Conservation (phyloP, 2,329 filamentous ascomycete genomes). For the Dichotomopilus funicola region DNA sequence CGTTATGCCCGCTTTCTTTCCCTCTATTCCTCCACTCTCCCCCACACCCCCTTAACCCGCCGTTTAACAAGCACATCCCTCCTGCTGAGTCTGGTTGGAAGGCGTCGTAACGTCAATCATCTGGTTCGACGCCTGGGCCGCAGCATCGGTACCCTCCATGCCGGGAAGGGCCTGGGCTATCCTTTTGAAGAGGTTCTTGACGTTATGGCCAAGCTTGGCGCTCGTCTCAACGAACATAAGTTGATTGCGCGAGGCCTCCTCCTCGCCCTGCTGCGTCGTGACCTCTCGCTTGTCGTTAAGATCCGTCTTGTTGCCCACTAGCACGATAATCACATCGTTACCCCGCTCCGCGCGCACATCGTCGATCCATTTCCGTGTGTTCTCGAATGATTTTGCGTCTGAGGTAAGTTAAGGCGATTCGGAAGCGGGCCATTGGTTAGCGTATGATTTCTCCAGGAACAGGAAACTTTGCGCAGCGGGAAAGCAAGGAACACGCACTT, state of each 20-base stretch:
- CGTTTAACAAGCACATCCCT: conserved; percentile 61
- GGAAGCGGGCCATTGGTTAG: no score
- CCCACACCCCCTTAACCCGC: neutral
- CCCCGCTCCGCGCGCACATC: conserved; percentile 94
- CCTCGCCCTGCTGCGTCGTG: conserved; percentile 90
- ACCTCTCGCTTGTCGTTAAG: conserved; percentile 97
- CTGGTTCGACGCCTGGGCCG: conserved; percentile 64
- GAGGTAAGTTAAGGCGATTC: neutral
- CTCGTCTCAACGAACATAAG: conserved; percentile 99
- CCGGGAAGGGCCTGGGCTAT: conserved; percentile 97
- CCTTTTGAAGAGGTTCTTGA: conserved; percentile 93
- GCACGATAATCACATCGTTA: conserved; percentile 96
- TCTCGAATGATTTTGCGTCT: conserved; percentile 95
- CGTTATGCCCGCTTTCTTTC: neutral
- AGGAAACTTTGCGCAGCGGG: no score
- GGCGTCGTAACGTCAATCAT: conserved; percentile 93
- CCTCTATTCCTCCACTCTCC: neutral
- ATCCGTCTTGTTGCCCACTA: conserved; percentile 99
- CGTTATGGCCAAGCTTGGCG: conserved; percentile 95
- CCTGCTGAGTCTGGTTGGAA: conserved; percentile 56
- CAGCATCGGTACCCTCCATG: conserved; percentile 86
- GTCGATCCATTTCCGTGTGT: conserved; percentile 99
- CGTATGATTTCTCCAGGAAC: no score
- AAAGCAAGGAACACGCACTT: conserved; percentile 43
- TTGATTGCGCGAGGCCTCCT: conserved; percentile 96